Evolutionary conservation across 345 rosid species (phyloP), one percentile per base, ranked within the genome.

Genomic region (Moricandia moricandioides): DNA sequence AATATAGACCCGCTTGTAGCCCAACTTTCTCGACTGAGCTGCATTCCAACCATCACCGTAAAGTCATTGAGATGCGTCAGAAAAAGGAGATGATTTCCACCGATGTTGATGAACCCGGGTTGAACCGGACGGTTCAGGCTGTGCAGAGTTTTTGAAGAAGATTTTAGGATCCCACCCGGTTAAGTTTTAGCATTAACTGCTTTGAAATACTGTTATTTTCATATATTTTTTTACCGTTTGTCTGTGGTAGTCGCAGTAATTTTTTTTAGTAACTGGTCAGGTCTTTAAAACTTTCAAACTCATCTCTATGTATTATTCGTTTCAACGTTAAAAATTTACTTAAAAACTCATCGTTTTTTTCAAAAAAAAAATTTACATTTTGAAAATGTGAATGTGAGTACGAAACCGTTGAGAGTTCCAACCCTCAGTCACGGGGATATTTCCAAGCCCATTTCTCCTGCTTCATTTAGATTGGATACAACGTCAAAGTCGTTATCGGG

Each of bases 111-210:
- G 63, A 65, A 54, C 40, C 62, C 17, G n/a, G 56, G 54, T 14
- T 58, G 6, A 29, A 69, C 34, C 70, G 56, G 73, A 56, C 67
- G 29, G 58, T 68, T 3, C 67, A 69, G 35, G 69, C 31, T 12
- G 86, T 82, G 5, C 77, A 86, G 13, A 88, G 86, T 79, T 88
- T 87, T 83, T 85, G 88, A 80, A 68, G n/a, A 43, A 11, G 43
- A 8, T 30, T 63, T 43, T 76, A 65, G 61, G 67, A 70, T 77
- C 59, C 35, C 65, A 62, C 57, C 79, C 66, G 75, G 75, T 77
- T 76, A 63, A 40, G 39, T 17, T 52, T 54, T 51, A 39, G 33
- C 52, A 27, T 49, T 66, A 33, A 43, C 21, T 62, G 14, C 35
- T 17, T 5, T 58, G 34, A 4, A 45, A 14, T 62, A 29, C 51